Conservation (phyloP, 345 rosid genomes). For the Pugionium cornutum region DNA sequence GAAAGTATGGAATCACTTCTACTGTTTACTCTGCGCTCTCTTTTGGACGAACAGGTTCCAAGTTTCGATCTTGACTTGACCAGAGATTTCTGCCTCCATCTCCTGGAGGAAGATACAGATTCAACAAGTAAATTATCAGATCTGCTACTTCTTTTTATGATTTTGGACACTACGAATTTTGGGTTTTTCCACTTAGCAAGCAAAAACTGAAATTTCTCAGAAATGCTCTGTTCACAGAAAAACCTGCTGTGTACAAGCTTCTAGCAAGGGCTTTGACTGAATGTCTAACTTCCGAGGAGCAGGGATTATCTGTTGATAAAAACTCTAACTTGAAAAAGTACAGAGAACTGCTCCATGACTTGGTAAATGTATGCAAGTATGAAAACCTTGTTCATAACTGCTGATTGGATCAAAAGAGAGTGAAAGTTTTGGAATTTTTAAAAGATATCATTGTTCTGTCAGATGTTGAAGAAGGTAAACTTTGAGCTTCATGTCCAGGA, state of each 20-base stretch:
- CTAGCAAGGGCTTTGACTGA: slow-evolving; percentile 52
- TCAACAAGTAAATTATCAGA: slow-evolving; percentile 22
- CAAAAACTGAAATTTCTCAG: background rate
- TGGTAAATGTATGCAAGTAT: slow-evolving; percentile 44
- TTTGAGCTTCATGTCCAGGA: slow-evolving; percentile 77
- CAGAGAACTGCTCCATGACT: slow-evolving; percentile 33
- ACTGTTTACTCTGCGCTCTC: slow-evolving; percentile 22
- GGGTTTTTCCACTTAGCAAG: background rate
- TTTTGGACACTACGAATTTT: background rate
- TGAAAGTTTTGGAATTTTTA: background rate
- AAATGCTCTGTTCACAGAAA: slow-evolving; percentile 9
- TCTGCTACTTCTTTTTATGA: background rate
- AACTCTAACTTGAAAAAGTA: slow-evolving; percentile 38
- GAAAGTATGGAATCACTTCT: slow-evolving; percentile 24
- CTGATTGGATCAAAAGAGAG: background rate
- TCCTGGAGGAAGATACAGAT: slow-evolving; percentile 26
- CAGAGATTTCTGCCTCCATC: slow-evolving; percentile 33
- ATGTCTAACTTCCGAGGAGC: slow-evolving; percentile 37
- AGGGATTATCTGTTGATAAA: slow-evolving; percentile 17
- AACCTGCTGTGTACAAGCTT: slow-evolving; percentile 48
- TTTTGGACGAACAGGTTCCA: slow-evolving; percentile 19
- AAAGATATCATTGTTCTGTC: slow-evolving; percentile 16
- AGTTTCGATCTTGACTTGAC: slow-evolving; percentile 33
- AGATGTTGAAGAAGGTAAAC: slow-evolving; percentile 57
- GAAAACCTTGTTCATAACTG: background rate